phyloP scores from a whole-genome alignment of 2,329 filamentous ascomycete species.

The Penicillium corylophilum region DNA sequence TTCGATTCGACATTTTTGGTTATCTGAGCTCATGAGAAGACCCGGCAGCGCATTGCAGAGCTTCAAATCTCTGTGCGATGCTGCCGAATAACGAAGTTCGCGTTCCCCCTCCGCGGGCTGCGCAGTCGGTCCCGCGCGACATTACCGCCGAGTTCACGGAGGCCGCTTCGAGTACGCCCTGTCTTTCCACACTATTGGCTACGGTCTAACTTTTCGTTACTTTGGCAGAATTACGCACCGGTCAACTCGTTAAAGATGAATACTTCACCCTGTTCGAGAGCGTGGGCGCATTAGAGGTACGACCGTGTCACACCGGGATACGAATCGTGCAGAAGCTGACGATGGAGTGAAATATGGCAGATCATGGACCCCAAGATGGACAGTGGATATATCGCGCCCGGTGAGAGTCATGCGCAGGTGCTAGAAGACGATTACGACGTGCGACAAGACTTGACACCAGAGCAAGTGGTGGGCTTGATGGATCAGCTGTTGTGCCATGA shows the following conservation, averaged over 20 bases:
- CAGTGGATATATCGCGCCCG: conserved; percentile 76
- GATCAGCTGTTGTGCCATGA: conserved; percentile 89
- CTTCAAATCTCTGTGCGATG: conserved; percentile 26
- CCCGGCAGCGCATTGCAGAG: conserved; percentile 28
- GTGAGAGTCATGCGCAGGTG: conserved; percentile 58
- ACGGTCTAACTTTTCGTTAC: conserved; percentile 3
- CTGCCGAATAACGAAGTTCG: conserved; percentile 35
- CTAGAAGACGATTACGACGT: conserved; percentile 82
- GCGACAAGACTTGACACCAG: conserved; percentile 63
- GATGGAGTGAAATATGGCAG: conserved; percentile 48
- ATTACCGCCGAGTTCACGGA: conserved; percentile 57
- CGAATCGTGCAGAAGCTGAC: conserved; percentile 18
- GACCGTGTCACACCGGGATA: conserved; percentile 18
- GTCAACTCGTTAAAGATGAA: conserved; percentile 89
- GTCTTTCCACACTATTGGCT: not conserved
- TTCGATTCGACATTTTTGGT: conserved; percentile 1
- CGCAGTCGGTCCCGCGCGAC: conserved; percentile 46
- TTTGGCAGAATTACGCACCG: conserved; percentile 67
- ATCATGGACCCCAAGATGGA: conserved; percentile 99
- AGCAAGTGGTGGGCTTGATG: conserved; percentile 88
- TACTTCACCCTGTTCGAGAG: conserved; percentile 92
- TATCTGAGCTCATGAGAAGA: conserved; percentile 10
- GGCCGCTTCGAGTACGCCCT: conserved; percentile 50
- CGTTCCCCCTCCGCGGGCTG: conserved; percentile 32
- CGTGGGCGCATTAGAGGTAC: conserved; percentile 69